Conservation (phyloP, 208 protist species). For the Trypanosomatidae sp. region DNA sequence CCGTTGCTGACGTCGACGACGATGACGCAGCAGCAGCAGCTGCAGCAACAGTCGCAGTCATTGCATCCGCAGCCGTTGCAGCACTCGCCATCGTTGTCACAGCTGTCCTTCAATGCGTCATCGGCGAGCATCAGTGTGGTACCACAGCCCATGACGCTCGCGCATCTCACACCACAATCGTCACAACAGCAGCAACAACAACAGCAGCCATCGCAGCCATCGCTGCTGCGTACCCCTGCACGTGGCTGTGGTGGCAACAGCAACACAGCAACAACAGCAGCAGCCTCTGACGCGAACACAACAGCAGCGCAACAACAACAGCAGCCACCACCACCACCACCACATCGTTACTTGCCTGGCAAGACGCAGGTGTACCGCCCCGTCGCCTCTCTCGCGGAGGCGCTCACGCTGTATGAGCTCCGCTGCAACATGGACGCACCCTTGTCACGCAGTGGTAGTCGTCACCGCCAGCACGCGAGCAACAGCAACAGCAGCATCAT, state of each 20-base stretch:
- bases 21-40: neutral
- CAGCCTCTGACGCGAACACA: too few relatives aligned
- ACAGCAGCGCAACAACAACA: too few relatives aligned
- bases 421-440: too few relatives aligned
- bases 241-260: neutral
- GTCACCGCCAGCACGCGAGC: too few relatives aligned
- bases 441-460: too few relatives aligned
- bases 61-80: neutral
- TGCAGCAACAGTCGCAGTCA: neutral
- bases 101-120: too few relatives aligned
- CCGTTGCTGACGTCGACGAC: neutral
- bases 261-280: neutral
- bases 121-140: too few relatives aligned
- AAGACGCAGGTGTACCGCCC: constrained; percentile 14
- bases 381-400: constrained; percentile 28
- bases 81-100: too few relatives aligned
- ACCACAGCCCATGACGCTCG: too few relatives aligned
- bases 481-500: neutral
- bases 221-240: neutral
- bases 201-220: constrained; percentile 1
- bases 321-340: too few relatives aligned
- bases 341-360: constrained; percentile 19
- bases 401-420: constrained; percentile 16
- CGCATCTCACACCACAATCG: too few relatives aligned
- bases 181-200: neutral